phyloP scores from a whole-genome alignment of 73 alveolate species.

The Effrenium voratum region DNA sequence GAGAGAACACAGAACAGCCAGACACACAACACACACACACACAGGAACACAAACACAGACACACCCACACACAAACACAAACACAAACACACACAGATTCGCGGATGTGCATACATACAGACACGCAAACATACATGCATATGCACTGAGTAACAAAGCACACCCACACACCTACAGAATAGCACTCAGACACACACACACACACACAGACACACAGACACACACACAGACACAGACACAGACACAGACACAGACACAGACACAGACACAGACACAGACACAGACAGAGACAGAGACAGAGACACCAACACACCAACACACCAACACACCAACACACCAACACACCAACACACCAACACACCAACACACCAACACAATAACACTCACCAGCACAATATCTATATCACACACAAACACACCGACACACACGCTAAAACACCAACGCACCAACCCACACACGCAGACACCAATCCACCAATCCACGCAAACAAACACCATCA shows the following conservation, averaged over 20 bases:
- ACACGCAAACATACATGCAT: too few relatives aligned
- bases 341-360: background rate
- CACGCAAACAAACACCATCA: too few relatives aligned
- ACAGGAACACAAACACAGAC: too few relatives aligned
- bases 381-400: background rate
- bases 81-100: too few relatives aligned
- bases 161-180: too few relatives aligned
- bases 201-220: background rate
- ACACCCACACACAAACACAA: too few relatives aligned
- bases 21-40: too few relatives aligned
- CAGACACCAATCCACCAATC: background rate
- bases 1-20: too few relatives aligned
- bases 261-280: background rate
- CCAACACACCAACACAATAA: background rate
- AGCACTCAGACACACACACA: background rate
- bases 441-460: background rate
- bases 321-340: background rate
- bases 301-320: background rate
- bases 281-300: background rate
- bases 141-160: too few relatives aligned
- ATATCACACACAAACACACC: background rate
- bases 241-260: too few relatives aligned
- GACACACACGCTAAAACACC: background rate
- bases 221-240: background rate
- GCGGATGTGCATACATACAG: too few relatives aligned